Conservation (phyloP, 2,329 filamentous ascomycete species). For the Pseudogymnoascus sp. region DNA sequence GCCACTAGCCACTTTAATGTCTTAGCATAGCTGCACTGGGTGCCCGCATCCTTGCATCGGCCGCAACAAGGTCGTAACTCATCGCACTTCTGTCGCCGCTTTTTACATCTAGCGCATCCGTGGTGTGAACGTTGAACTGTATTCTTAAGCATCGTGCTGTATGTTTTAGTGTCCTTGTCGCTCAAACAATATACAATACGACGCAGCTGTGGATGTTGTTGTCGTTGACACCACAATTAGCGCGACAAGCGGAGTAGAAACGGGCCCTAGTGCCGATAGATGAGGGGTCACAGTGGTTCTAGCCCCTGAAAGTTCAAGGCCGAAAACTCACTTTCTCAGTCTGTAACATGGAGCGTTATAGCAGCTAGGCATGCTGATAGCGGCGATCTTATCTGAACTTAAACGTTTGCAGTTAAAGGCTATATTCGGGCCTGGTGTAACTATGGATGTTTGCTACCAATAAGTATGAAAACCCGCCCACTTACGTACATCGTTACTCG, state of each 20-base stretch:
- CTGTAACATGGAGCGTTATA: not conserved
- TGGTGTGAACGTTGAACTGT: slow-evolving; percentile 28
- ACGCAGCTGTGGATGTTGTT: not conserved
- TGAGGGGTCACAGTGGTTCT: not conserved
- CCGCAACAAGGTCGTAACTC: slow-evolving; percentile 33
- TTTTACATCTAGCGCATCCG: slow-evolving; percentile 36
- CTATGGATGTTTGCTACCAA: no score
- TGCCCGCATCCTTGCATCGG: slow-evolving; percentile 29
- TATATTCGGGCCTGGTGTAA: not conserved
- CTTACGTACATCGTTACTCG: no score
- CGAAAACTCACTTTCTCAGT: not conserved
- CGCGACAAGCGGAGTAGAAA: not conserved
- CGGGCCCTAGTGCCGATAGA: not conserved
- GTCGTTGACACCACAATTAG: not conserved
- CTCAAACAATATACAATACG: not conserved
- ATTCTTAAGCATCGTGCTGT: not conserved
- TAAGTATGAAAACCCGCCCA: no score
- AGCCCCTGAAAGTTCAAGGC: not conserved
- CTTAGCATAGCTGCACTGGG: slow-evolving; percentile 33
- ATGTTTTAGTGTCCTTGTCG: not conserved
- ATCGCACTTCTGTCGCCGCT: slow-evolving; percentile 37
- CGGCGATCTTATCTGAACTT: not conserved
- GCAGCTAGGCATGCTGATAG: not conserved
- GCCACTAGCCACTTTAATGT: slow-evolving; percentile 34
- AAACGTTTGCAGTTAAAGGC: not conserved